These are phyloP conservation scores for Neonectria neomacrospora DNA, from an alignment of 2,329 filamentous ascomycete species.

Conservation along the genomic window DNA sequence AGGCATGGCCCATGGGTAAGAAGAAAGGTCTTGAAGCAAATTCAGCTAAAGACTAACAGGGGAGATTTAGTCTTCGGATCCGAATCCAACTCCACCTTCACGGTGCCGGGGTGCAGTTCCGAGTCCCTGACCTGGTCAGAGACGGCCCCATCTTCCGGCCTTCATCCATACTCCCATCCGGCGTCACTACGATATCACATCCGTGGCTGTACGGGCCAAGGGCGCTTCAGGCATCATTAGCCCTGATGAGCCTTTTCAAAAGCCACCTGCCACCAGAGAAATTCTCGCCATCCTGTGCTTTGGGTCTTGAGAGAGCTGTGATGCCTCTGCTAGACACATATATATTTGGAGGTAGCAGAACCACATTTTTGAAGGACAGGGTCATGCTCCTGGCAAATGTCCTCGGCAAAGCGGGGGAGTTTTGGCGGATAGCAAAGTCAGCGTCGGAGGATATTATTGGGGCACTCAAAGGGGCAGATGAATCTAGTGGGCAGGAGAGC, in stretches of 20 bases:
- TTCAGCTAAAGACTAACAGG: not conserved
- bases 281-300: constrained; percentile 38
- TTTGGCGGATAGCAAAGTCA: constrained; percentile 31
- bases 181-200: not conserved
- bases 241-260: constrained; percentile 34
- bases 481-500: not conserved
- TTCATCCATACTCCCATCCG: constrained; percentile 4
- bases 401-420: constrained; percentile 34
- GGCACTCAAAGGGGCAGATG: constrained; percentile 9
- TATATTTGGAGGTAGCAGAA: constrained; percentile 1
- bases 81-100: constrained; percentile 34
- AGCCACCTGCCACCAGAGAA: constrained; percentile 31
- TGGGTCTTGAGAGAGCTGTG: constrained; percentile 29
- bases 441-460: constrained; percentile 21
- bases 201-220: constrained; percentile 17
- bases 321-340: constrained; percentile 28
- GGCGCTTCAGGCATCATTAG: constrained; percentile 33
- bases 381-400: constrained; percentile 27
- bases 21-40: not conserved
- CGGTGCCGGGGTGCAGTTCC: constrained; percentile 8
- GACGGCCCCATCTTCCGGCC: constrained; percentile 13
- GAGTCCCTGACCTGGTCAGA: constrained; percentile 10
- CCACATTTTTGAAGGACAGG: constrained; percentile 19
- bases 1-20: constrained; percentile 39
- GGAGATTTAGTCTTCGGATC: constrained; percentile 33